Conservation (phyloP, 331 rosid genomes). For the Stylosanthes scabra region DNA sequence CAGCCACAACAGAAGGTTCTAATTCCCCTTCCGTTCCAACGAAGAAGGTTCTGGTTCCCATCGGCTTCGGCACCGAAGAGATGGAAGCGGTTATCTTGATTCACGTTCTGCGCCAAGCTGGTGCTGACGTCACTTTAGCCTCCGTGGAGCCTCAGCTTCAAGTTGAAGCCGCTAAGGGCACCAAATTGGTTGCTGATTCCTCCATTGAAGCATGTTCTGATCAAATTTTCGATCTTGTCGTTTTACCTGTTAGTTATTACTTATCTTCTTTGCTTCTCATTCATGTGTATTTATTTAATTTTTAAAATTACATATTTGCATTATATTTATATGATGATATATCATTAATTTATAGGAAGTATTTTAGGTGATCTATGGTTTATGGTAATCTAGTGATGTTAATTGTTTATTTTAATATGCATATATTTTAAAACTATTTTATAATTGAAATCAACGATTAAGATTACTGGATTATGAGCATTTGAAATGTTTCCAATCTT, state of each 20-base stretch:
- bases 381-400: too few relatives aligned
- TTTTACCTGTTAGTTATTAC: constrained; percentile 71
- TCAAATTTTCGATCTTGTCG: constrained; percentile 82
- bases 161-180: constrained; percentile 76
- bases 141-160: constrained; percentile 86
- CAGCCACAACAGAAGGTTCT: background rate
- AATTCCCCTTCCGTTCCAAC: constrained; percentile 44
- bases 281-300: background rate
- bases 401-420: too few relatives aligned
- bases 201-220: constrained; percentile 66
- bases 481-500: too few relatives aligned
- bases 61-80: constrained; percentile 92
- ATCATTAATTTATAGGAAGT: too few relatives aligned
- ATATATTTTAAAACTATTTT: too few relatives aligned
- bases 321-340: too few relatives aligned
- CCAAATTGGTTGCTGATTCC: constrained; percentile 79
- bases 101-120: constrained; percentile 91
- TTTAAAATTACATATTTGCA: too few relatives aligned
- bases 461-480: too few relatives aligned
- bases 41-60: constrained; percentile 88
- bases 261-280: background rate
- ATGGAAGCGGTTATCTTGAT: constrained; percentile 92
- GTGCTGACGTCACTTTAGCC: constrained; percentile 91
- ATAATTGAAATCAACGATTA: too few relatives aligned
- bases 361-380: too few relatives aligned